Evolutionary conservation across 1,284 basidiomycete species (phyloP).

Genomic region (Crucibulum cyathiforme): DNA sequence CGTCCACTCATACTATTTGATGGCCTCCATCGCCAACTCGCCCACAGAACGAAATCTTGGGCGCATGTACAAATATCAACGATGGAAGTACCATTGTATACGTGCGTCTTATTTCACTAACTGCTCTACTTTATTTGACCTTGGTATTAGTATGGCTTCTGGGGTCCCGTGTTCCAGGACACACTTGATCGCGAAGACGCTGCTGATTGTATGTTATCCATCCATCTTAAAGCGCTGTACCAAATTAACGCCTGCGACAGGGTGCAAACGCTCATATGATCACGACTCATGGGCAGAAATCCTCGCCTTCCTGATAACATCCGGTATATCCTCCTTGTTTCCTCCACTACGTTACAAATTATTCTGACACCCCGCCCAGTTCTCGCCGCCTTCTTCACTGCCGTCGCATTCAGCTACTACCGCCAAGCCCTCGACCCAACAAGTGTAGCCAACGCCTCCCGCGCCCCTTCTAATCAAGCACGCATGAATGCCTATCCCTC

Average conservation of each 20-base stretch:
- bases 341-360: background rate
- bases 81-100: conserved; percentile 41
- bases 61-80: conserved; percentile 47
- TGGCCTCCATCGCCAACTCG: conserved; percentile 11
- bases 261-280: conserved; percentile 63
- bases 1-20: no score
- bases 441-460: conserved; percentile 38
- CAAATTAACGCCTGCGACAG: conserved; percentile 30
- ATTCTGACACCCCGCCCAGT: conserved; percentile 36
- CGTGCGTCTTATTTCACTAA: conserved; percentile 18
- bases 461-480: conserved; percentile 36
- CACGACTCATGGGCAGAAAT: conserved; percentile 68
- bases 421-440: conserved; percentile 73
- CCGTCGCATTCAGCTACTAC: conserved; percentile 70
- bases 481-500: conserved; percentile 38
- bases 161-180: conserved; percentile 47
- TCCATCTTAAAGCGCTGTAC: background rate
- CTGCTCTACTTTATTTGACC: background rate
- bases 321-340: conserved; percentile 41
- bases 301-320: conserved; percentile 60
- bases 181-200: conserved; percentile 47
- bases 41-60: conserved; percentile 58
- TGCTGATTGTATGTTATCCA: conserved; percentile 46
- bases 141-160: conserved; percentile 45
- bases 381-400: conserved; percentile 61